Evolutionary conservation across 371 early-diverging fungal species (phyloP).

Genomic region (Lichtheimia corymbifera): DNA sequence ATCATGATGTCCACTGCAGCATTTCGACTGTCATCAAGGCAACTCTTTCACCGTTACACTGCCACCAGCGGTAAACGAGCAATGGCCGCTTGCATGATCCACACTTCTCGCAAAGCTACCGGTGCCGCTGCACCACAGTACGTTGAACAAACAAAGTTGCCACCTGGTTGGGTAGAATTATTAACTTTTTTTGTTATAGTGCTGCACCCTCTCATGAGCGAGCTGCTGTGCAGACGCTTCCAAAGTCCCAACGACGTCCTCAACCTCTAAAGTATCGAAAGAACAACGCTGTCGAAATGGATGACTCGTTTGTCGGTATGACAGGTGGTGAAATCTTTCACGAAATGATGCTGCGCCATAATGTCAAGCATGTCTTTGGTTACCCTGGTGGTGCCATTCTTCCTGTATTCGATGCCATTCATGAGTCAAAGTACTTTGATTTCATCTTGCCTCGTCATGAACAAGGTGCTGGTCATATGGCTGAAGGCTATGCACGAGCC

Average conservation of each 20-base stretch:
- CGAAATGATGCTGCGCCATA: slow-evolving; percentile 95
- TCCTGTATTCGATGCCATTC: slow-evolving; percentile 97
- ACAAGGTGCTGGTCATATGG: slow-evolving; percentile 98
- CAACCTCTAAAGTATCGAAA: slow-evolving; percentile 30
- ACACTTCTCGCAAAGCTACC: slow-evolving; percentile 26
- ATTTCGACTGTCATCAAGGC: slow-evolving; percentile 26
- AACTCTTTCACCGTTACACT: slow-evolving; percentile 12
- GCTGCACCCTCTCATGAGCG: slow-evolving; percentile 16
- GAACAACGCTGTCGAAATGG: slow-evolving; percentile 37
- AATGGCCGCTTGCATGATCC: slow-evolving; percentile 26
- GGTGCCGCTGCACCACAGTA: slow-evolving; percentile 22
- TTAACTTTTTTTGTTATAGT: neutral
- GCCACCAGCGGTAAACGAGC: slow-evolving; percentile 12
- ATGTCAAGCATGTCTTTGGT: slow-evolving; percentile 93
- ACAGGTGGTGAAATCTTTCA: slow-evolving; percentile 98
- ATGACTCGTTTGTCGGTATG: slow-evolving; percentile 87
- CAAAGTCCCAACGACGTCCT: slow-evolving; percentile 6
- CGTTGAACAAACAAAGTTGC: neutral
- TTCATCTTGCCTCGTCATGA: slow-evolving; percentile 96
- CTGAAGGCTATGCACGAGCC: slow-evolving; percentile 95
- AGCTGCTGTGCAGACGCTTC: slow-evolving; percentile 7
- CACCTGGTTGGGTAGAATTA: neutral
- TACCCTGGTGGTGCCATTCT: slow-evolving; percentile 97
- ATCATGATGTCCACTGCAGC: slow-evolving; percentile 18
- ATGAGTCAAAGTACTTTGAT: slow-evolving; percentile 92